phyloP scores from a whole-genome alignment of 345 rosid genomes.

The Crucihimalaya himalaica region DNA sequence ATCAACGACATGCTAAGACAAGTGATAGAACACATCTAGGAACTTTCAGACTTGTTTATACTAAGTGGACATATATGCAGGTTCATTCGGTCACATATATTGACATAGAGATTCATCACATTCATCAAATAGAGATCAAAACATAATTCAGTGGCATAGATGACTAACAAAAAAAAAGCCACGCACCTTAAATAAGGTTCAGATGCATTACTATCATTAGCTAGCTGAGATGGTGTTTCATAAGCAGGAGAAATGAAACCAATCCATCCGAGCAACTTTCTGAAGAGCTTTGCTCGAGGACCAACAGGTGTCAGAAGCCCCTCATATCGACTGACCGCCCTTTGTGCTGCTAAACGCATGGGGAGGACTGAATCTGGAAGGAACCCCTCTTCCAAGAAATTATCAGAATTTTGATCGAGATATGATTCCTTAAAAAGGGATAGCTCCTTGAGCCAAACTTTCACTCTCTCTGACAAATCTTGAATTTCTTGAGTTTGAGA shows the following conservation, averaged over 20 bases:
- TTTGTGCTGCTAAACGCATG: constrained; percentile 89
- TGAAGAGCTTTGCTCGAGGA: constrained; percentile 83
- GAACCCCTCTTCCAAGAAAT: constrained; percentile 45
- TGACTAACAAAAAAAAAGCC: constrained; percentile 15
- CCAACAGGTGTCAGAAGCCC: constrained; percentile 83
- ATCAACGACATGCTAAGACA: neutral
- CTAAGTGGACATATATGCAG: neutral
- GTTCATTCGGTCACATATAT: neutral
- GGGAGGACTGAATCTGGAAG: constrained; percentile 71
- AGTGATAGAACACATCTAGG: neutral
- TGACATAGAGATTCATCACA: neutral
- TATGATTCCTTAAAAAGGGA: constrained; percentile 60
- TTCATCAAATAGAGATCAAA: constrained; percentile 7
- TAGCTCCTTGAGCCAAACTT: constrained; percentile 63
- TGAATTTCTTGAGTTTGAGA: constrained; percentile 53
- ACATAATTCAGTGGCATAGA: constrained; percentile 3
- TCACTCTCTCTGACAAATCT: constrained; percentile 54
- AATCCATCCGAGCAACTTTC: constrained; percentile 70
- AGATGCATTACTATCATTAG: constrained; percentile 52
- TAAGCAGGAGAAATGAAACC: constrained; percentile 67
- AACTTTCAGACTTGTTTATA: constrained; percentile 1
- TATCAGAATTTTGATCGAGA: constrained; percentile 48
- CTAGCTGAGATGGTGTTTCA: constrained; percentile 58
- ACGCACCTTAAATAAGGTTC: constrained; percentile 81
- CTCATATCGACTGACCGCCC: constrained; percentile 85